phyloP scores from a whole-genome alignment of 345 rosid genomes.

The Erysimum cheiranthoides region DNA sequence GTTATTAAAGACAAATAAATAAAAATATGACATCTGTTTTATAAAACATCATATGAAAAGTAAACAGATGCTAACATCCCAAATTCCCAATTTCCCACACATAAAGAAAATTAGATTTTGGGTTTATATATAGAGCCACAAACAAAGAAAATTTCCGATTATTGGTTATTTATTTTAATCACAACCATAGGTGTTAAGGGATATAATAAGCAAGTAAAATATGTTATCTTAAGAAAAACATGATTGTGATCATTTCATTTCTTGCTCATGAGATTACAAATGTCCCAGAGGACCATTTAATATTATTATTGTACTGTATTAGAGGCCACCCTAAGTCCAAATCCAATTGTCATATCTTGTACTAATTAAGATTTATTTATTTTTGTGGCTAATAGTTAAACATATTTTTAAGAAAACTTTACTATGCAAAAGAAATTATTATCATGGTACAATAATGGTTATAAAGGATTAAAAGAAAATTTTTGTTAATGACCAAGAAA shows the following conservation, averaged over 20 bases:
- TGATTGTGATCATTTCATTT: conserved; percentile 4
- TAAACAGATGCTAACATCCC: conserved; percentile 8
- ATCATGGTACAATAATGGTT: too few relatives aligned
- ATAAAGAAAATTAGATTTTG: neutral
- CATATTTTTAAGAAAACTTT: too few relatives aligned
- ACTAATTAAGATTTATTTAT: neutral
- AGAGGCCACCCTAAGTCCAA: neutral
- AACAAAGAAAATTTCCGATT: too few relatives aligned
- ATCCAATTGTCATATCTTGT: neutral
- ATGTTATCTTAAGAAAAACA: conserved; percentile 10
- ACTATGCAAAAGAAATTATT: too few relatives aligned
- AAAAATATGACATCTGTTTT: conserved; percentile 2
- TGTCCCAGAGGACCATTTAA: neutral
- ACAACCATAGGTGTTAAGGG: neutral
- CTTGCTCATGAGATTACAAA: neutral
- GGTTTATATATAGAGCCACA: neutral
- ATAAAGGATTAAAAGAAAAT: too few relatives aligned
- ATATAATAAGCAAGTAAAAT: neutral
- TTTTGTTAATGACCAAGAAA: neutral
- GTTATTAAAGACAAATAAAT: neutral
- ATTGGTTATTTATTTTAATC: neutral
- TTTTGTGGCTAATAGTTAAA: neutral
- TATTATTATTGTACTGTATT: neutral
- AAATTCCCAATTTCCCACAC: neutral
- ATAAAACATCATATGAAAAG: neutral